Percentiles rank a stretch among this genome's conserved stretches.
Conservation (phyloP, 345 rosid genomes). For the Linum lewisii region DNA sequence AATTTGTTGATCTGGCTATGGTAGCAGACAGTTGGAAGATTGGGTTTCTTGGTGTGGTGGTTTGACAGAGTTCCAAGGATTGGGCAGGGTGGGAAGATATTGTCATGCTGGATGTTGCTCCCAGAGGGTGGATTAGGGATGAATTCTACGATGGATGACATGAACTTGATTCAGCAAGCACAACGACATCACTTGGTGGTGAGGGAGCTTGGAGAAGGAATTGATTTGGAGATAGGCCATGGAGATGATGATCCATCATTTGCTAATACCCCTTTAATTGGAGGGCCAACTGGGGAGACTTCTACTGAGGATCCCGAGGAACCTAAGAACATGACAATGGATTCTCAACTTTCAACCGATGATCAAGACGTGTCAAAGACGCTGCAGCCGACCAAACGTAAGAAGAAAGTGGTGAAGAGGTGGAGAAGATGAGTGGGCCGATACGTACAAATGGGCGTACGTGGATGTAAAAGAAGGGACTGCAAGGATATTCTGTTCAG, state of each 20-base stretch:
- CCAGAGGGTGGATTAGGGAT: constrained; percentile 69
- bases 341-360: constrained; percentile 52
- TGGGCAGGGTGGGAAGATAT: constrained; percentile 13
- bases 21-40: neutral
- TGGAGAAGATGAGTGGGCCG: constrained; percentile 99
- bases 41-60: neutral
- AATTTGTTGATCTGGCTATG: neutral
- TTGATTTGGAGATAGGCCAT: constrained; percentile 93
- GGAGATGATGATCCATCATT: constrained; percentile 87
- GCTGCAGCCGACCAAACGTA: constrained; percentile 56
- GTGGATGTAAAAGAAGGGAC: constrained; percentile 98
- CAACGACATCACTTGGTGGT: constrained; percentile 94
- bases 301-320: constrained; percentile 79
- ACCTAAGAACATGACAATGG: constrained; percentile 65
- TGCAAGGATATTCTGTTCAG: constrained; percentile 90
- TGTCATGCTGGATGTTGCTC: constrained; percentile 96
- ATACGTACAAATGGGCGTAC: constrained; percentile 98
- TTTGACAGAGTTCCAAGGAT: neutral
- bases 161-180: constrained; percentile 92
- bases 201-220: constrained; percentile 90
- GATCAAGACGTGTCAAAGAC: constrained; percentile 63
- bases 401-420: constrained; percentile 94
- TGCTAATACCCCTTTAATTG: constrained; percentile 59
- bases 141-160: constrained; percentile 93
- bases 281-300: constrained; percentile 54